phyloP scores from a whole-genome alignment of 2,329 filamentous ascomycete species.

The Sclerotinia subarctica region DNA sequence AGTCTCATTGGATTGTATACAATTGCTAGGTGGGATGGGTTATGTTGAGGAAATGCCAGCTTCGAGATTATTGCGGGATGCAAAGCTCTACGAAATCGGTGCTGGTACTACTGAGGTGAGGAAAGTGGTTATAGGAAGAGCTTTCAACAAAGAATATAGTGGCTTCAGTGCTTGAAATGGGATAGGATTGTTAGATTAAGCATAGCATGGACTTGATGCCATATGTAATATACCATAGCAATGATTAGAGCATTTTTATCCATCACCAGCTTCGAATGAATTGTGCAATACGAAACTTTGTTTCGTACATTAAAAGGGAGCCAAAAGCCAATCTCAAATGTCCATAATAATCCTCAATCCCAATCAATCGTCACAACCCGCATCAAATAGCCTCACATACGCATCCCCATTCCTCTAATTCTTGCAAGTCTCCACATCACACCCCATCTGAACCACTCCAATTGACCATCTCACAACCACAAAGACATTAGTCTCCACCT shows the following conservation, averaged over 20 bases:
- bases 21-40: slow-evolving; percentile 90
- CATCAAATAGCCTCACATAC: slow-evolving; percentile 1
- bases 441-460: slow-evolving; percentile 32
- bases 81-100: slow-evolving; percentile 90
- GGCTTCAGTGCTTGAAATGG: slow-evolving; percentile 22
- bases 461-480: background rate
- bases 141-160: slow-evolving; percentile 38
- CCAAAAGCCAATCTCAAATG: background rate
- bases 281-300: background rate
- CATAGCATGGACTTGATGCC: background rate
- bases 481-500: background rate
- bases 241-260: background rate
- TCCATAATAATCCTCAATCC: background rate
- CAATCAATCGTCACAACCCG: background rate
- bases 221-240: slow-evolving; percentile 15
- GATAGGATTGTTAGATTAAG: background rate
- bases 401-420: slow-evolving; percentile 17
- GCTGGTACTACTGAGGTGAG: slow-evolving; percentile 93
- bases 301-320: background rate
- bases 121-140: slow-evolving; percentile 81
- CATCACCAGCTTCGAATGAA: background rate
- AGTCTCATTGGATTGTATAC: slow-evolving; percentile 81
- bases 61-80: slow-evolving; percentile 74
- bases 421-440: background rate
- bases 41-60: slow-evolving; percentile 95